A percentile compares a stretch with the other conserved stretches of the same genome.
Conservation (phyloP, 805 yeast genomes). For the Nakazawaea wyomingensis region DNA sequence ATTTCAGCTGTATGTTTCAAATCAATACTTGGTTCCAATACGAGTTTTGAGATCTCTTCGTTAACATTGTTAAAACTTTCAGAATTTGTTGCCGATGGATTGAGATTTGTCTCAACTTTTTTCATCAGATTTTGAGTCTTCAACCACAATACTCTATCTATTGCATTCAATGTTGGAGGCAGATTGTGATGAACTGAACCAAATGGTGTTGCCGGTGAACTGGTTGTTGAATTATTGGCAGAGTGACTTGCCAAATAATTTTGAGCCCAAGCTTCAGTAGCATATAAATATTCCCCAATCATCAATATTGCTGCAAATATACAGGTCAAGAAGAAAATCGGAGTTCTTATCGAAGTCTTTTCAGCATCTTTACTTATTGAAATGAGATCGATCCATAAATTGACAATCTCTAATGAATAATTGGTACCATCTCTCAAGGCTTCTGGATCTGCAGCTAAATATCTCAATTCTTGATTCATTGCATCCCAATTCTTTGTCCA, state of each 20-base stretch:
- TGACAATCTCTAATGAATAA: constrained; percentile 52
- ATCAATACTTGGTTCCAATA: constrained; percentile 39
- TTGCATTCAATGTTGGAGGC: constrained; percentile 28
- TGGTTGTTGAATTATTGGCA: constrained; percentile 12
- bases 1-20: constrained; percentile 39
- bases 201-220: not conserved
- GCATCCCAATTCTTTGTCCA: constrained; percentile 65
- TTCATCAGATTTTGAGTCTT: constrained; percentile 55
- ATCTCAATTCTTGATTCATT: constrained; percentile 50
- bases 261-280: constrained; percentile 50
- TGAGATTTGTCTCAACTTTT: constrained; percentile 53
- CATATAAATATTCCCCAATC: constrained; percentile 56
- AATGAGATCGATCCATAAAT: constrained; percentile 70
- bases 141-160: constrained; percentile 61
- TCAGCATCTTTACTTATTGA: constrained; percentile 60
- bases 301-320: constrained; percentile 58
- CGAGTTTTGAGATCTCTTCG: constrained; percentile 44
- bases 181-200: constrained; percentile 20
- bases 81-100: constrained; percentile 38
- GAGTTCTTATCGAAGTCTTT: constrained; percentile 65
- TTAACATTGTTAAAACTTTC: constrained; percentile 47
- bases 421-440: constrained; percentile 59
- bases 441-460: constrained; percentile 49
- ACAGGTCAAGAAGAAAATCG: constrained; percentile 70
- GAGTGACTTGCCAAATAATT: constrained; percentile 22